These are phyloP conservation scores for Gossypium sturtianum DNA, from an alignment of 345 rosid genomes.

Conservation along the genomic window DNA sequence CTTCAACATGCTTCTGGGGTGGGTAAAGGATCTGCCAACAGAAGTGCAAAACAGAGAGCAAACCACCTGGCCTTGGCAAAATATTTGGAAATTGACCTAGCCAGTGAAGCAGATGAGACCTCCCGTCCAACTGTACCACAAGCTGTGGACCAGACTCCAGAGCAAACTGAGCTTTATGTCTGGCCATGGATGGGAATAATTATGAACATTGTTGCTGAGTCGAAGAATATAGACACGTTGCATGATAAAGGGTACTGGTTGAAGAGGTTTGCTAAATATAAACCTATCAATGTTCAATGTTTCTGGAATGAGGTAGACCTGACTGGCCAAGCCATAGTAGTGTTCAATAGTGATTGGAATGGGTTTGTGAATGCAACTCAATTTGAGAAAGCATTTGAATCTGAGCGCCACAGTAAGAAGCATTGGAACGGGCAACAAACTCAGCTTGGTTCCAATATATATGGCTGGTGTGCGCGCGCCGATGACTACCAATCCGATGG, in stretches of 20 bases:
- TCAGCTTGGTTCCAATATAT: constrained; percentile 32
- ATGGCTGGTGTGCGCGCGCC: constrained; percentile 80
- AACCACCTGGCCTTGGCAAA: constrained; percentile 69
- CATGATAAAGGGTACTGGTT: constrained; percentile 48
- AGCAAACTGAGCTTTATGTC: constrained; percentile 43
- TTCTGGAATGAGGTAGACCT: constrained; percentile 41
- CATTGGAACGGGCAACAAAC: constrained; percentile 45
- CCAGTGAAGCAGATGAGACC: constrained; percentile 36
- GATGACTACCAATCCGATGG: constrained; percentile 58
- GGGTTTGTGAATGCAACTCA: constrained; percentile 51
- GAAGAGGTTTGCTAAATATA: constrained; percentile 47
- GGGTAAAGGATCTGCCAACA: constrained; percentile 65
- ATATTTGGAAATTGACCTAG: constrained; percentile 58
- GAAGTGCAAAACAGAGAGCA: constrained; percentile 72
- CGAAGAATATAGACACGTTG: constrained; percentile 15
- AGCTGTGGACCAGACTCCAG: constrained; percentile 21
- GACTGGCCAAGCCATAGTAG: constrained; percentile 46
- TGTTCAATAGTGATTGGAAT: constrained; percentile 52
- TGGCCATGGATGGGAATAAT: constrained; percentile 90
- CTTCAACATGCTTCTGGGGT: constrained; percentile 88
- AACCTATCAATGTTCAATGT: constrained; percentile 44
- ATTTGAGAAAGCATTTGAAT: constrained; percentile 63
- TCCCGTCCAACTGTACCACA: constrained; percentile 21
- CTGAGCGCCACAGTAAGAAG: constrained; percentile 36
- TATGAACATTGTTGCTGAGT: constrained; percentile 28